A percentile compares a stretch with the other conserved stretches of the same genome.
Conservation (phyloP, 139 green algal genomes). For the Zygnema cylindricum region DNA sequence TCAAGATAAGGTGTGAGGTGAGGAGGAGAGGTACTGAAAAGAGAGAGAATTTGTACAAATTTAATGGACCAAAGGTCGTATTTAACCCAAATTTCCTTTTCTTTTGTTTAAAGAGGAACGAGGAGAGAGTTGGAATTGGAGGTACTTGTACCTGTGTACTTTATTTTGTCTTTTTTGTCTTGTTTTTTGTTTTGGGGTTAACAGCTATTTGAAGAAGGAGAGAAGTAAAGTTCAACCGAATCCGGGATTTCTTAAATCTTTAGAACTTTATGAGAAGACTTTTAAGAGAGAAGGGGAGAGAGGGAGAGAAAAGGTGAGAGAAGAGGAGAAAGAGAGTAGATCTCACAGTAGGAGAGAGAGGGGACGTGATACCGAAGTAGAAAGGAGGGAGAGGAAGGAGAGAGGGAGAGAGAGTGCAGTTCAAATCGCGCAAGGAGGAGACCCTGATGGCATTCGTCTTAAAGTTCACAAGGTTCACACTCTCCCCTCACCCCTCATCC, state of each 20-base stretch:
- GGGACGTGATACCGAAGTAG: background rate
- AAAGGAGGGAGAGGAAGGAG: constrained; percentile 14
- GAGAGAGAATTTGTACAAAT: too few relatives aligned
- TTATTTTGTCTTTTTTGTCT: background rate
- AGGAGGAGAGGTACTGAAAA: too few relatives aligned
- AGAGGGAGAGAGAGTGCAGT: background rate
- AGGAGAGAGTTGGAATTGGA: too few relatives aligned
- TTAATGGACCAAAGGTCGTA: too few relatives aligned
- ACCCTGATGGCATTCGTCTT: background rate
- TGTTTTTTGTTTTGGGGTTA: background rate
- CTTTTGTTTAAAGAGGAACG: too few relatives aligned
- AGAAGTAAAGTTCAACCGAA: constrained; percentile 18
- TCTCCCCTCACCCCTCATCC: background rate
- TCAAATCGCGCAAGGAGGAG: background rate
- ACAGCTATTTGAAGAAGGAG: constrained; percentile 29
- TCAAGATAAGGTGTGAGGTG: too few relatives aligned
- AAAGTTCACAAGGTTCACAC: background rate
- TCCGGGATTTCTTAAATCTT: background rate
- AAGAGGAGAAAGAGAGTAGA: background rate
- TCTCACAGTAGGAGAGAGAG: background rate
- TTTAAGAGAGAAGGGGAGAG: background rate
- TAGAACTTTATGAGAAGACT: constrained; percentile 8
- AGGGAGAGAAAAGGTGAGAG: background rate
- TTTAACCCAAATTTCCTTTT: too few relatives aligned
- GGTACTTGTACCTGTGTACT: too few relatives aligned